Evolutionary conservation across 1,139 yeast genomes (phyloP).

Genomic region (Magnusiomyces clavatus): DNA sequence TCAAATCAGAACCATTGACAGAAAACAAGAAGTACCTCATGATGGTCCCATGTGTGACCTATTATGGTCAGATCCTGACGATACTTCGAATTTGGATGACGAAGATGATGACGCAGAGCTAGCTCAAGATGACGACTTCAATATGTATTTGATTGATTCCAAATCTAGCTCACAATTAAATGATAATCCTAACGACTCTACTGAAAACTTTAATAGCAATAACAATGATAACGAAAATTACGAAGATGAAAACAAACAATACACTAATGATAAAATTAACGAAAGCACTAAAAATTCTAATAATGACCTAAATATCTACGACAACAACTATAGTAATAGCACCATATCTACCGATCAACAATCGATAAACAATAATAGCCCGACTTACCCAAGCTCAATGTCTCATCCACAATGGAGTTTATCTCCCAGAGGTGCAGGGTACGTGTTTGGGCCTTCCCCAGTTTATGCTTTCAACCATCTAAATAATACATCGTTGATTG

Average conservation of each 20-base stretch:
- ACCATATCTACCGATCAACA: not conserved
- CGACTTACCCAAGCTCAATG: not conserved
- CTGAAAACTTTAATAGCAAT: not conserved
- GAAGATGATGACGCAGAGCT: constrained; percentile 2
- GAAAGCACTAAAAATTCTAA: not conserved
- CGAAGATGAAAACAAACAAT: not conserved
- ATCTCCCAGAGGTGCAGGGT: constrained; percentile 97
- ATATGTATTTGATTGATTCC: not conserved
- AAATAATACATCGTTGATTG: constrained; percentile 78
- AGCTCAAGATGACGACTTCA: constrained; percentile 7
- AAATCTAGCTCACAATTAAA: constrained; percentile 1
- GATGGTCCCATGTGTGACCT: constrained; percentile 99
- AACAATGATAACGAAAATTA: not conserved
- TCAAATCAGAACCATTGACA: constrained; percentile 74
- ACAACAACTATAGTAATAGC: not conserved
- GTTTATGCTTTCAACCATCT: constrained; percentile 69
- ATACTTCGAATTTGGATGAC: constrained; percentile 31
- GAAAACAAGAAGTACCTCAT: constrained; percentile 95
- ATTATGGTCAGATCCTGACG: constrained; percentile 97
- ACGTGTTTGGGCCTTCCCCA: constrained; percentile 78
- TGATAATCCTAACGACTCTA: constrained; percentile 2
- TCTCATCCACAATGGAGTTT: constrained; percentile 58
- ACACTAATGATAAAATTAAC: not conserved
- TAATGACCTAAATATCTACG: not conserved
- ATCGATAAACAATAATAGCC: too few species aligned